Evolutionary conservation across 441 rosid species (phyloP).

Genomic region (Brassica hybrid): DNA sequence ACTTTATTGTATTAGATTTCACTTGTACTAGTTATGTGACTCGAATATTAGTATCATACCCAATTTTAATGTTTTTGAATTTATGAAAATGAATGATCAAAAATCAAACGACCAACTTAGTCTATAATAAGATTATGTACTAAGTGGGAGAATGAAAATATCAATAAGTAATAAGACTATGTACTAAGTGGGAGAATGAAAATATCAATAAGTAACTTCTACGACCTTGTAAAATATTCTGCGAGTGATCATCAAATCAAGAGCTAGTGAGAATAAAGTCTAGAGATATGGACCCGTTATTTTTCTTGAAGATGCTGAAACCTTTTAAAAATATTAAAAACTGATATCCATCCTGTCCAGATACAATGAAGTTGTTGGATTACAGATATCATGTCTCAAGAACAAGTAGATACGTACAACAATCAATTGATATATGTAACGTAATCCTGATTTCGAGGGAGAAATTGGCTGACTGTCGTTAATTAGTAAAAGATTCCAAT

Average conservation of each 20-base stretch:
- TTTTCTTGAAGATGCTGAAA: conserved; percentile 18
- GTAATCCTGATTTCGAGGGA: conserved; percentile 24
- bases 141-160: too few relatives aligned
- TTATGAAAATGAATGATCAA: not conserved
- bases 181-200: not conserved
- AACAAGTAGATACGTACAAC: conserved; percentile 22
- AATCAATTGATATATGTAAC: conserved; percentile 22
- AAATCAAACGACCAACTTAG: not conserved
- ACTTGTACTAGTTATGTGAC: too few relatives aligned
- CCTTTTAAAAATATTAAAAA: conserved; percentile 7
- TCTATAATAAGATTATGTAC: not conserved
- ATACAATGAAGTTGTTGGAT: conserved; percentile 34
- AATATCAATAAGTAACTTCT: not conserved
- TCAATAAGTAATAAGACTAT: not conserved
- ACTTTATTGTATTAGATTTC: too few relatives aligned
- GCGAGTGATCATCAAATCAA: conserved; percentile 19
- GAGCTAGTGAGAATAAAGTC: conserved; percentile 17
- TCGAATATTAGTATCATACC: too few relatives aligned
- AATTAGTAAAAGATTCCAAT: not conserved
- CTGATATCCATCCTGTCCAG: conserved; percentile 23
- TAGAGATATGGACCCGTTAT: conserved; percentile 26
- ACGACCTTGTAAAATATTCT: not conserved
- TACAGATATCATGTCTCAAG: conserved; percentile 23
- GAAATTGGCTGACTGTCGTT: not conserved
- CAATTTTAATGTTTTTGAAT: not conserved